A percentile compares a stretch with the other conserved stretches of the same genome.
Conservation (phyloP, 2,329 filamentous ascomycete genomes). For the Podosphaera fusca region DNA sequence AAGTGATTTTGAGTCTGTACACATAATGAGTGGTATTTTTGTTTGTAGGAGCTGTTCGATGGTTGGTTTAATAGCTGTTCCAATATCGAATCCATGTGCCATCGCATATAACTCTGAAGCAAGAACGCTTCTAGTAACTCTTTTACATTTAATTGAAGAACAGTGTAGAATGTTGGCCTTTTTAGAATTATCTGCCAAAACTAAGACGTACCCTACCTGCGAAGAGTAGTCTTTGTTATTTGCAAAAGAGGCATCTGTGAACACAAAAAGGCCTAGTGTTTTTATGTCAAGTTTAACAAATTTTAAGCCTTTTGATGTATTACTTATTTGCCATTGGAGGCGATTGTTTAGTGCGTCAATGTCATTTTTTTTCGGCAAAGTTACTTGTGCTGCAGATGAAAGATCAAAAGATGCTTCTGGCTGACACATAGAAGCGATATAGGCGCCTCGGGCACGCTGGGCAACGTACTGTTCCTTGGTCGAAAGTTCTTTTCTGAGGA, state of each 20-base stretch:
- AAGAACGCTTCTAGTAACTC: not conserved
- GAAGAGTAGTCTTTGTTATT: not conserved
- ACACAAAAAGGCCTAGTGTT: not conserved
- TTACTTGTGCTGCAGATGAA: constrained; percentile 2
- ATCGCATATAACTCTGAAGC: too few relatives aligned
- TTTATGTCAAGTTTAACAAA: not conserved
- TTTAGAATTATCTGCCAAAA: not conserved
- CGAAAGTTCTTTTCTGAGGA: not conserved
- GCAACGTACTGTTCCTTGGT: not conserved
- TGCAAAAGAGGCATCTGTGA: constrained; percentile 1
- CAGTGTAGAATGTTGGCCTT: constrained; percentile 1
- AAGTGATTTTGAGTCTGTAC: too few relatives aligned
- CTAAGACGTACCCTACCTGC: not conserved
- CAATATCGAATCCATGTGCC: constrained; percentile 2
- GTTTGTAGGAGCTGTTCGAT: too few relatives aligned
- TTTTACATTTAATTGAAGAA: constrained; percentile 1
- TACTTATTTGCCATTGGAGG: not conserved
- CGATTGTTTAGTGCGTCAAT: constrained; percentile 1
- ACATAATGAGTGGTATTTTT: too few relatives aligned
- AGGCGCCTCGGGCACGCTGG: too few relatives aligned
- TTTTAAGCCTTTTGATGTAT: not conserved
- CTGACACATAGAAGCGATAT: too few relatives aligned
- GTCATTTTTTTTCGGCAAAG: not conserved
- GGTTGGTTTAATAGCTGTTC: not conserved
- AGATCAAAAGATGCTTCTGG: constrained; percentile 4